Evolutionary conservation across 73 alveolate genomes (phyloP).

Genomic region (Paramecium pentaurelia): DNA sequence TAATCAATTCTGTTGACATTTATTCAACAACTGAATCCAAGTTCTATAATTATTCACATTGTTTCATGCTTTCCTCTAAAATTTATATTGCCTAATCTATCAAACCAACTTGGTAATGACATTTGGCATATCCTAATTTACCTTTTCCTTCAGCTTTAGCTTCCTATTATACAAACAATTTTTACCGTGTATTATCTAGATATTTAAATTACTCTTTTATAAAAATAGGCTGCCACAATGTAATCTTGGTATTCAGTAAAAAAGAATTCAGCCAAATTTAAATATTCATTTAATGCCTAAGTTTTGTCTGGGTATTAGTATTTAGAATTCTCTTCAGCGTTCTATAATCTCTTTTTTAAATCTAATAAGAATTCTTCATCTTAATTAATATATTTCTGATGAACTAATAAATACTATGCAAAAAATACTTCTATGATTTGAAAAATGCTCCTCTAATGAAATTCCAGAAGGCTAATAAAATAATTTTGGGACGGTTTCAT

Average conservation of each 20-base stretch:
- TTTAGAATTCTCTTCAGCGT: constrained; percentile 53
- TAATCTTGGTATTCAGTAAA: constrained; percentile 42
- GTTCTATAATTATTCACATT: background rate
- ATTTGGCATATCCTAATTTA: constrained; percentile 52
- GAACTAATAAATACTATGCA: background rate
- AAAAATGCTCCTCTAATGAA: constrained; percentile 28
- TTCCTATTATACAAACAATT: background rate
- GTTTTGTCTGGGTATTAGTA: constrained; percentile 45
- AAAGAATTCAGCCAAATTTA: constrained; percentile 54
- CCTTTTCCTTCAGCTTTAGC: constrained; percentile 56
- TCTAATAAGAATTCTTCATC: constrained; percentile 43
- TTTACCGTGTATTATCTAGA: constrained; percentile 22
- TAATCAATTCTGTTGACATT: constrained; percentile 50
- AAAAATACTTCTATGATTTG: background rate
- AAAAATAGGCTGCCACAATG: constrained; percentile 52
- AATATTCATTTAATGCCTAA: constrained; percentile 36
- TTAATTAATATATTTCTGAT: background rate
- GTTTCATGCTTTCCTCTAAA: constrained; percentile 48
- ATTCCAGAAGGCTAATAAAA: constrained; percentile 7
- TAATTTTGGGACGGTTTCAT: constrained; percentile 25
- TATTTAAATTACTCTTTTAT: constrained; percentile 48
- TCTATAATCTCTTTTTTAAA: constrained; percentile 29
- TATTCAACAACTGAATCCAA: constrained; percentile 43
- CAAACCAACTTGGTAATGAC: constrained; percentile 45
- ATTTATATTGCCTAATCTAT: constrained; percentile 47